phyloP scores from a whole-genome alignment of 805 yeast genomes.

The Isabelozyma gotoi region DNA sequence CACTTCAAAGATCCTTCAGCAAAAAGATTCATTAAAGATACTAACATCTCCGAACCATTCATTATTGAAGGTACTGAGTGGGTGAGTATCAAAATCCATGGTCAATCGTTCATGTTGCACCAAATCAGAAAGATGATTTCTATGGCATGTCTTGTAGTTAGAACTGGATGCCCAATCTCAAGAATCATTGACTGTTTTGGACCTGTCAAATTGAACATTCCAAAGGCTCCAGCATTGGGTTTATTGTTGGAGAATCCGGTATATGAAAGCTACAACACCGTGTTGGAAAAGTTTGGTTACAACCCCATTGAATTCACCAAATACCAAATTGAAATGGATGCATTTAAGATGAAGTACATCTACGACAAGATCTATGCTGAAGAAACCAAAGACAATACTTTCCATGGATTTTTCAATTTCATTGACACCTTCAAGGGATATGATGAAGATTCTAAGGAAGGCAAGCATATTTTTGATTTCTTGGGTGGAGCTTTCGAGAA shows the following conservation, averaged over 20 bases:
- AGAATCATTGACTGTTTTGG: conserved; percentile 79
- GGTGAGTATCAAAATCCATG: conserved; percentile 94
- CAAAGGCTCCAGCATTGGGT: conserved; percentile 97
- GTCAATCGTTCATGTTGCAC: conserved; percentile 97
- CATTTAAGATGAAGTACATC: conserved; percentile 81
- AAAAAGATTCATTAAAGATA: conserved; percentile 73
- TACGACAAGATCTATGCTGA: conserved; percentile 91
- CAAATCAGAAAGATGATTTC: conserved; percentile 98
- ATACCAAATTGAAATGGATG: conserved; percentile 71
- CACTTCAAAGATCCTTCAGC: conserved; percentile 82
- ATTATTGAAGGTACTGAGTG: conserved; percentile 93
- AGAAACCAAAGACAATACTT: conserved; percentile 83
- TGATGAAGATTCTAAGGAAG: conserved; percentile 40
- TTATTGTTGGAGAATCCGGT: conserved; percentile 88
- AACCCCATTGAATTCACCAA: conserved; percentile 67
- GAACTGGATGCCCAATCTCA: conserved; percentile 80
- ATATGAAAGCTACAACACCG: conserved; percentile 77
- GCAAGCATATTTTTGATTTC: conserved; percentile 62
- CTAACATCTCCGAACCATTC: conserved; percentile 83
- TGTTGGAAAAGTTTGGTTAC: conserved; percentile 73
- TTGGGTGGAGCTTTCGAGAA: conserved; percentile 46
- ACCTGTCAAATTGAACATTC: conserved; percentile 76
- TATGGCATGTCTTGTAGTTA: conserved; percentile 81
- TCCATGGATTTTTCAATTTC: conserved; percentile 87
- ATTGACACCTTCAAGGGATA: conserved; percentile 70